A percentile compares a stretch with the other conserved stretches of the same genome.
Conservation (phyloP, 2,329 filamentous ascomycete species). For the Pezicula neosporulosa region DNA sequence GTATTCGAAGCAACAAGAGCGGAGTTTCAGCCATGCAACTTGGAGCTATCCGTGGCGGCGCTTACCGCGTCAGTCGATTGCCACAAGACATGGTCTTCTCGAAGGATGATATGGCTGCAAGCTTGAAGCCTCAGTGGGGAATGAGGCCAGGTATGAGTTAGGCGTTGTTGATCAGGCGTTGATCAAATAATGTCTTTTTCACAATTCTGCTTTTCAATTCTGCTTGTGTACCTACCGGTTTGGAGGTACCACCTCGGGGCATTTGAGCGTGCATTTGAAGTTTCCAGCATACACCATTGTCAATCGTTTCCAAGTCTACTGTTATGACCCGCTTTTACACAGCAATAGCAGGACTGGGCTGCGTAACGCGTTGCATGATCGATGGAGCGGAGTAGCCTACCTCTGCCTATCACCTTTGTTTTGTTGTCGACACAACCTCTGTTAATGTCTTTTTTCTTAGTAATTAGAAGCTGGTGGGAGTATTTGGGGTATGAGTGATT, state of each 20-base stretch:
- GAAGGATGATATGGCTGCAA: slow-evolving; percentile 54
- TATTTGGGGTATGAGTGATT: neutral
- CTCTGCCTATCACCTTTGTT: neutral
- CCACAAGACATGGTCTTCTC: slow-evolving; percentile 63
- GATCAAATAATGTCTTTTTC: slow-evolving; percentile 15
- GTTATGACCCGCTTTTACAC: neutral
- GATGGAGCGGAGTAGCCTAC: neutral
- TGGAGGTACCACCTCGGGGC: slow-evolving; percentile 16
- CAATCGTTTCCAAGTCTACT: neutral
- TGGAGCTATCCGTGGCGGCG: slow-evolving; percentile 62
- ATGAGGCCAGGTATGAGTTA: slow-evolving; percentile 22
- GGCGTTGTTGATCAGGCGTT: slow-evolving; percentile 4
- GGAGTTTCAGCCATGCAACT: slow-evolving; percentile 57
- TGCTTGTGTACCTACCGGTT: slow-evolving; percentile 10
- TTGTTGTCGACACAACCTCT: neutral
- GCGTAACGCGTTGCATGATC: neutral
- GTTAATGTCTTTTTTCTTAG: neutral
- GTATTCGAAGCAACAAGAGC: slow-evolving; percentile 61
- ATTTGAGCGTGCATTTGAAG: slow-evolving; percentile 28
- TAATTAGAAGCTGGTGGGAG: neutral
- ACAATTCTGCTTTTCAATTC: slow-evolving; percentile 15
- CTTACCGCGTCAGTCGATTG: slow-evolving; percentile 66
- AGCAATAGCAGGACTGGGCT: neutral
- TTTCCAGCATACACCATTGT: slow-evolving; percentile 1
- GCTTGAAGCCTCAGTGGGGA: slow-evolving; percentile 34